These are phyloP conservation scores for Pleurotus ostreatus DNA, from an alignment of 768 basidiomycete species.

Conservation along the genomic window DNA sequence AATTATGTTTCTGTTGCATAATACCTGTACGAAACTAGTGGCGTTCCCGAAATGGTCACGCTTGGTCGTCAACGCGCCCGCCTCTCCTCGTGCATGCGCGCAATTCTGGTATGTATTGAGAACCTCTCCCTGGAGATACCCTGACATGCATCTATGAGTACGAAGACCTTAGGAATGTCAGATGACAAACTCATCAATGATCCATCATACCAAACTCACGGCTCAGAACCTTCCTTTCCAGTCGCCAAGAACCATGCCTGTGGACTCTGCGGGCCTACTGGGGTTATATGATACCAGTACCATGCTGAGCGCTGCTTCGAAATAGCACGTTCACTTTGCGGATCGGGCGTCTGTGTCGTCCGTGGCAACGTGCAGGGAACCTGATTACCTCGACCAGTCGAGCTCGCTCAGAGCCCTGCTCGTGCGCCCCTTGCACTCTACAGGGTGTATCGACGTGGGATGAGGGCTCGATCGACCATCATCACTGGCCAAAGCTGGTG, in stretches of 20 bases:
- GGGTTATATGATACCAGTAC: too few relatives aligned
- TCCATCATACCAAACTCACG: neutral
- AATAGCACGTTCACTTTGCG: neutral
- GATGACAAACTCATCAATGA: neutral
- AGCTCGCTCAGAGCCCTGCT: neutral
- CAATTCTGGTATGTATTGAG: too few relatives aligned
- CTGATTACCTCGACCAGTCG: neutral
- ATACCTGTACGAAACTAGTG: too few relatives aligned
- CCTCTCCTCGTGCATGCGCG: too few relatives aligned
- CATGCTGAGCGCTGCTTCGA: neutral
- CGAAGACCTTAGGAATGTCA: too few relatives aligned
- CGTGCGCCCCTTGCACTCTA: neutral
- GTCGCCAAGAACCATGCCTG: neutral
- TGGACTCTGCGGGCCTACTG: too few relatives aligned
- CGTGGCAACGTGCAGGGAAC: constrained; percentile 1
- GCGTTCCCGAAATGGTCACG: too few relatives aligned
- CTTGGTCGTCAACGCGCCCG: too few relatives aligned
- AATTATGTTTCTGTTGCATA: too few relatives aligned
- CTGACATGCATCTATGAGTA: too few relatives aligned
- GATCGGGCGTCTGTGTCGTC: constrained; percentile 2
- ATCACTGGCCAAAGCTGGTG: neutral
- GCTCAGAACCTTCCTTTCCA: neutral
- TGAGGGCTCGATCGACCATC: neutral
- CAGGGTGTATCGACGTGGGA: neutral
- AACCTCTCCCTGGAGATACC: too few relatives aligned